Evolutionary conservation across 2,329 filamentous ascomycete species (phyloP).

Genomic region (Diaporthe sp.): DNA sequence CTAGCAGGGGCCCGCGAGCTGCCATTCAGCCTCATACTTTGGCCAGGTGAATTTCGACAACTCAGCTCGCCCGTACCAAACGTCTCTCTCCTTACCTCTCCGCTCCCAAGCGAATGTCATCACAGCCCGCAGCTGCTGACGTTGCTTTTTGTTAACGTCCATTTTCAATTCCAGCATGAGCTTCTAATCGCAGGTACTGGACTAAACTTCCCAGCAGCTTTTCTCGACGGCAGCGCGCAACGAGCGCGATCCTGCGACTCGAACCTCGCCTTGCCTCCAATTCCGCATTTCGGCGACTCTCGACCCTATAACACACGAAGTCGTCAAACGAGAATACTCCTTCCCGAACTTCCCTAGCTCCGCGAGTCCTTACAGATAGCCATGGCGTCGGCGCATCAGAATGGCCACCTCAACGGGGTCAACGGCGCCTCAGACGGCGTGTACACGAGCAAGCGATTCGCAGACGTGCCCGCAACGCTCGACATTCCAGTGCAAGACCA

Average conservation of each 20-base stretch:
- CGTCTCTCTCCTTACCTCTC: not conserved
- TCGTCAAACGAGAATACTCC: not conserved
- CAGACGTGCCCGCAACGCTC: slow-evolving; percentile 75
- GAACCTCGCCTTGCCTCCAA: slow-evolving; percentile 11
- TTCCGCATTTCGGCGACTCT: slow-evolving; percentile 8
- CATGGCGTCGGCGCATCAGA: slow-evolving; percentile 60
- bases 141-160: not conserved
- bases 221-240: slow-evolving; percentile 11
- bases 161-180: slow-evolving; percentile 25
- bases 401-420: slow-evolving; percentile 60
- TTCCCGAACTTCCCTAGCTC: not conserved
- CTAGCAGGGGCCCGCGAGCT: slow-evolving; percentile 21
- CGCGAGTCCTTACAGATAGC: slow-evolving; percentile 48
- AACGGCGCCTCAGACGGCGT: slow-evolving; percentile 54
- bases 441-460: slow-evolving; percentile 70
- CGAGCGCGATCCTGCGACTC: slow-evolving; percentile 10
- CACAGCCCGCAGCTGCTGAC: not conserved
- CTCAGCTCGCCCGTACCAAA: not conserved
- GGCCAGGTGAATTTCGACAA: slow-evolving; percentile 33
- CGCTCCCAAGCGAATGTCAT: not conserved
- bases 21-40: slow-evolving; percentile 33
- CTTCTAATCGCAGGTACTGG: slow-evolving; percentile 24
- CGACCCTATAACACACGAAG: slow-evolving; percentile 15
- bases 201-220: slow-evolving; percentile 10
- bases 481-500: slow-evolving; percentile 77